phyloP scores from a whole-genome alignment of 345 rosid genomes.

The Eucalyptus paniculata region DNA sequence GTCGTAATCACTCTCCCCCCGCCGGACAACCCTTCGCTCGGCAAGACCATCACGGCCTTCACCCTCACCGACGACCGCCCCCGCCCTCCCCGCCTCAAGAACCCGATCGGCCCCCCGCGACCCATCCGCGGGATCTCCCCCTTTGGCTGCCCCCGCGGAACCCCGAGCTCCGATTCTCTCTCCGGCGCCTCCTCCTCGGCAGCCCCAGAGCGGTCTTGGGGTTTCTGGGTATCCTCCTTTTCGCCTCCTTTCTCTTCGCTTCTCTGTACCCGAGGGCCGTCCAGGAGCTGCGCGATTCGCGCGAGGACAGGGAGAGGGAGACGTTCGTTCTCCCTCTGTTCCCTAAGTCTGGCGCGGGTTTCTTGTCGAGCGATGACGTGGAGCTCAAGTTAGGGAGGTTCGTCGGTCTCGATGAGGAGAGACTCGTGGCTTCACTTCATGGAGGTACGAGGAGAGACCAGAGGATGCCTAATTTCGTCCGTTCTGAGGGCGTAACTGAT shows the following conservation, averaged over 20 bases:
- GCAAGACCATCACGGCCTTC: conserved; percentile 86
- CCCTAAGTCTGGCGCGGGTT: conserved; percentile 38
- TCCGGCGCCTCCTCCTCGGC: conserved; percentile 5
- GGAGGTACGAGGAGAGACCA: conserved; percentile 6
- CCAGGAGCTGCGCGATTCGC: conserved; percentile 19
- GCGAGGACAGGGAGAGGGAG: conserved; percentile 20
- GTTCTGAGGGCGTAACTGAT: conserved; percentile 21
- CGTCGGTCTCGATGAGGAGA: conserved; percentile 18
- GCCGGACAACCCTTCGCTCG: conserved; percentile 54
- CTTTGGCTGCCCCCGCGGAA: neutral
- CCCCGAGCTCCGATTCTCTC: conserved; percentile 19
- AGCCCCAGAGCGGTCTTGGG: conserved; percentile 28
- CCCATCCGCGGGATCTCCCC: neutral
- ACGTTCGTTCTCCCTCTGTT: conserved; percentile 65
- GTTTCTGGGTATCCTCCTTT: conserved; percentile 40
- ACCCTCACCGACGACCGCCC: conserved; percentile 30
- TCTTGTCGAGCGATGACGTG: conserved; percentile 17
- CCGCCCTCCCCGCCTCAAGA: conserved; percentile 10
- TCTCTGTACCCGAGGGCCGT: conserved; percentile 24
- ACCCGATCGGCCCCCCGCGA: neutral
- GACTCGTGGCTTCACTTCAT: conserved; percentile 10
- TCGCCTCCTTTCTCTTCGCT: conserved; percentile 32
- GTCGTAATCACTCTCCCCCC: conserved; percentile 93
- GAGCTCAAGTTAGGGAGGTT: conserved; percentile 35
- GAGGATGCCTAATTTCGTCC: conserved; percentile 11